Conservation (phyloP, 2,329 filamentous ascomycete genomes). For the Cladophialophora exuberans region DNA sequence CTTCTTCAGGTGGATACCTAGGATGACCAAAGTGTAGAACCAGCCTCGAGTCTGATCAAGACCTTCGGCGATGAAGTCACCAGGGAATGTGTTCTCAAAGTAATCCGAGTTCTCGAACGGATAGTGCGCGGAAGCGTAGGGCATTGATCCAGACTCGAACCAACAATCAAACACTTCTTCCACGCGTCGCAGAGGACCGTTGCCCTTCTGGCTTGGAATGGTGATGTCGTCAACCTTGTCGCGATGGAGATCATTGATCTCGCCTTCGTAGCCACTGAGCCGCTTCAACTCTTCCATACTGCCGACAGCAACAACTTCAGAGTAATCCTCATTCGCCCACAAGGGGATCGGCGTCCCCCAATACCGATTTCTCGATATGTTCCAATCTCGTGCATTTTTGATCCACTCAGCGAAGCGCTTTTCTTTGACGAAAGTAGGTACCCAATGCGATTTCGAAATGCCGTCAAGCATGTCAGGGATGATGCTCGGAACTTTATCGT, state of each 20-base stretch:
- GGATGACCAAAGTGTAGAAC: constrained; percentile 86
- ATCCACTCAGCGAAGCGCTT: constrained; percentile 87
- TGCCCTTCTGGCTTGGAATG: constrained; percentile 81
- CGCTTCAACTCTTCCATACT: constrained; percentile 78
- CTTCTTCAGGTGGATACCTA: constrained; percentile 82
- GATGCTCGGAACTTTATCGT: constrained; percentile 46
- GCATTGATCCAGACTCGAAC: constrained; percentile 92
- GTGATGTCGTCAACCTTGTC: constrained; percentile 89
- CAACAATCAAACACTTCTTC: constrained; percentile 91
- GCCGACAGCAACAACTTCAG: constrained; percentile 79
- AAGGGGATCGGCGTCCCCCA: constrained; percentile 88
- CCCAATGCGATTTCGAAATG: constrained; percentile 83
- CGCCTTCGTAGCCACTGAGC: constrained; percentile 76
- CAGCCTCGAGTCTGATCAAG: constrained; percentile 87
- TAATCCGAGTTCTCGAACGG: constrained; percentile 81
- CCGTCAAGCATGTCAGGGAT: constrained; percentile 82
- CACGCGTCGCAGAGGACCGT: constrained; percentile 73
- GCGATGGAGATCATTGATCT: constrained; percentile 78
- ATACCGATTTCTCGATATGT: constrained; percentile 84
- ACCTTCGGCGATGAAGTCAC: constrained; percentile 86
- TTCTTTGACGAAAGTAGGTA: constrained; percentile 82
- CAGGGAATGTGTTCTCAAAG: constrained; percentile 76
- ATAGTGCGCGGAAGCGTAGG: constrained; percentile 81
- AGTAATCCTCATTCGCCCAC: constrained; percentile 82
- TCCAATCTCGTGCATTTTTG: constrained; percentile 83